Conservation (phyloP, 2,329 filamentous ascomycete species). For the Hypoxylon sp. region DNA sequence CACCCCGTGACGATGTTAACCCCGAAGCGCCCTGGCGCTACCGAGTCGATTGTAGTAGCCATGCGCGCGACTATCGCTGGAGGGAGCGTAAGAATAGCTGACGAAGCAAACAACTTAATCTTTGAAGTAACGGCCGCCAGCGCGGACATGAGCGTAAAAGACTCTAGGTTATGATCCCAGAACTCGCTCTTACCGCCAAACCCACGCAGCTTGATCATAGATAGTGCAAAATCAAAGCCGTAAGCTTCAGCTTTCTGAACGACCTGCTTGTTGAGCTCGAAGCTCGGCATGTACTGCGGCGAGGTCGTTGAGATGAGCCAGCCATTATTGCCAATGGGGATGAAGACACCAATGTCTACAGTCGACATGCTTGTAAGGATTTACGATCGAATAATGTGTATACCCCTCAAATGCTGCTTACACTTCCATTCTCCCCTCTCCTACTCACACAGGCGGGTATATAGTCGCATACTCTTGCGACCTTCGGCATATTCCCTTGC, state of each 20-base stretch:
- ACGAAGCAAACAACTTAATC: constrained; percentile 55
- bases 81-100: constrained; percentile 53
- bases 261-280: constrained; percentile 53
- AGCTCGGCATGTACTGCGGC: constrained; percentile 54
- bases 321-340: constrained; percentile 55
- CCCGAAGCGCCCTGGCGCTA: constrained; percentile 54
- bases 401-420: neutral
- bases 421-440: neutral
- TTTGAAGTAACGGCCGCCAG: constrained; percentile 55
- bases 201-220: constrained; percentile 55
- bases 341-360: constrained; percentile 51
- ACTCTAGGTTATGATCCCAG: constrained; percentile 56
- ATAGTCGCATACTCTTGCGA: constrained; percentile 13
- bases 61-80: constrained; percentile 53
- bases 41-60: constrained; percentile 54
- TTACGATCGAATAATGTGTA: constrained; percentile 8
- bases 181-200: constrained; percentile 55
- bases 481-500: constrained; percentile 16
- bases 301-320: constrained; percentile 55
- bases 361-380: constrained; percentile 37
- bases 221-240: constrained; percentile 53
- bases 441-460: constrained; percentile 4
- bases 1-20: constrained; percentile 56
- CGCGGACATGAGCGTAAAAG: constrained; percentile 55
- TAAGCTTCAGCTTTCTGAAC: constrained; percentile 53